Evolutionary conservation across 805 yeast genomes (phyloP).

Genomic region (Candida chilensis): DNA sequence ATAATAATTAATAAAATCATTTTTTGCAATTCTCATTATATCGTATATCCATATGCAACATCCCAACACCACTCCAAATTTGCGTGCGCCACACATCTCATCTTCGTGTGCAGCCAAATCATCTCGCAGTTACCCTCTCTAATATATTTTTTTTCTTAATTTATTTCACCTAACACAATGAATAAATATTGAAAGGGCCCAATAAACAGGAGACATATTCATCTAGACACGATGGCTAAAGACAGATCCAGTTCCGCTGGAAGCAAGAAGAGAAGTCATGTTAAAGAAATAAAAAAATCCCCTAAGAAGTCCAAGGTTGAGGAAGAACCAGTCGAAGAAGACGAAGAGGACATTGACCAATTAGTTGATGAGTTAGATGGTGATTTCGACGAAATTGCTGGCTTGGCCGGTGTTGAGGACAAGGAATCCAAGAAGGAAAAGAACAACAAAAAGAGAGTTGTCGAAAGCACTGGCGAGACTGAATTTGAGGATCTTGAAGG

Average conservation of each 20-base stretch:
- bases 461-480: slow-evolving; percentile 7
- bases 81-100: too few species aligned
- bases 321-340: slow-evolving; percentile 14
- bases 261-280: slow-evolving; percentile 1
- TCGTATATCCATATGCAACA: too few species aligned
- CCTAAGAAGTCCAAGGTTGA: slow-evolving; percentile 15
- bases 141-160: too few species aligned
- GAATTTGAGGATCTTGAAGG: slow-evolving; percentile 23
- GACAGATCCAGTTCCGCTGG: background rate
- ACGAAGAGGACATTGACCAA: slow-evolving; percentile 24
- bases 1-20: too few species aligned
- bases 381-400: slow-evolving; percentile 50
- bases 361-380: slow-evolving; percentile 46
- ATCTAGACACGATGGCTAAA: background rate
- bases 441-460: slow-evolving; percentile 7
- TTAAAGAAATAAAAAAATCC: too few species aligned
- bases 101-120: too few species aligned
- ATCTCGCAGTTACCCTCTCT: too few species aligned
- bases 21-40: too few species aligned
- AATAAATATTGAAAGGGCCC: too few species aligned
- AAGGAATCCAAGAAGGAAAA: slow-evolving; percentile 8
- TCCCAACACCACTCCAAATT: too few species aligned
- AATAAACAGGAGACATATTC: too few species aligned
- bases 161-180: too few species aligned
- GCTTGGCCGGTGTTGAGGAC: slow-evolving; percentile 34